Evolutionary conservation across 2,329 filamentous ascomycete genomes (phyloP).

Genomic region (Aspergillus sojae): DNA sequence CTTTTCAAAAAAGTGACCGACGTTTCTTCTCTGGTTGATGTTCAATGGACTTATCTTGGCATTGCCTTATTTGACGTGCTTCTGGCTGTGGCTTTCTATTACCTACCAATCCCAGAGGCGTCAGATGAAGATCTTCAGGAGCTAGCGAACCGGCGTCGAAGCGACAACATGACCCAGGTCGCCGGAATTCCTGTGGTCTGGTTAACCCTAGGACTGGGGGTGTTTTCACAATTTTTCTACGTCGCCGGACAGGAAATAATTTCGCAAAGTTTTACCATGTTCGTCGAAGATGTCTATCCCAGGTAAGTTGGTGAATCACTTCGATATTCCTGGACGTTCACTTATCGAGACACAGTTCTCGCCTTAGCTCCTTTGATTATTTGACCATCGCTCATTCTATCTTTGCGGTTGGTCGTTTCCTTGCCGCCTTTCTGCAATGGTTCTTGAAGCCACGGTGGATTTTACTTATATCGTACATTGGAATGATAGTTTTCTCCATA

Average conservation of each 20-base stretch:
- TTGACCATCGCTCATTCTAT: constrained; percentile 59
- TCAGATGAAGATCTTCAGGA: constrained; percentile 63
- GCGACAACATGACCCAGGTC: constrained; percentile 51
- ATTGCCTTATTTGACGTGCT: constrained; percentile 63
- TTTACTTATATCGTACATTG: constrained; percentile 56
- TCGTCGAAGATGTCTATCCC: constrained; percentile 46
- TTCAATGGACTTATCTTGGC: constrained; percentile 67
- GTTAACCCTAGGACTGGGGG: constrained; percentile 57
- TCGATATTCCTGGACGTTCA: neutral
- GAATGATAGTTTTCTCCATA: constrained; percentile 54
- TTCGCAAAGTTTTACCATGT: constrained; percentile 51
- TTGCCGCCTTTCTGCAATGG: constrained; percentile 55
- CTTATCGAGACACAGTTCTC: constrained; percentile 15
- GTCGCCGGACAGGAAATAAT: constrained; percentile 63
- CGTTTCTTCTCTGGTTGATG: constrained; percentile 58
- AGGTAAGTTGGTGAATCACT: constrained; percentile 19
- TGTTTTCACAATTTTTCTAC: constrained; percentile 62
- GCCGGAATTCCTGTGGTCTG: constrained; percentile 55
- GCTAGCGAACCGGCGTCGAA: constrained; percentile 54
- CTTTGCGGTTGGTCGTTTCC: constrained; percentile 62
- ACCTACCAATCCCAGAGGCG: constrained; percentile 64
- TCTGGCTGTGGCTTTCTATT: constrained; percentile 62
- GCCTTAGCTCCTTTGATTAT: constrained; percentile 44
- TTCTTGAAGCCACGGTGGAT: constrained; percentile 62
- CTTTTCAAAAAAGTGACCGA: constrained; percentile 56